Percentiles rank a stretch among this genome's conserved stretches.
Conservation (phyloP, 129 eudicot species). For the Sambucus nigra region DNA sequence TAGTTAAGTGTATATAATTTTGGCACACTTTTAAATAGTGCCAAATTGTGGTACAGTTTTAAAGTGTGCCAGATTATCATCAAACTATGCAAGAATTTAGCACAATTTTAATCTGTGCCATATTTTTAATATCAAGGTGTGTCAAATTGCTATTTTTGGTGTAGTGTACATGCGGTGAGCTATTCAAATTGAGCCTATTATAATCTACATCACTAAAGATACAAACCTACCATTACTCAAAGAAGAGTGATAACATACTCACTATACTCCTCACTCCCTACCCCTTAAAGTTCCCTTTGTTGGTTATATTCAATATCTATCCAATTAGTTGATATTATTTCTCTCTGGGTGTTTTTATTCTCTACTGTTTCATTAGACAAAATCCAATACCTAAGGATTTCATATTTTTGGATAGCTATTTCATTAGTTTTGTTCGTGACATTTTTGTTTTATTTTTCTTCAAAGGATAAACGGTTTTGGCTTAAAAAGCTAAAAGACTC, state of each 20-base stretch:
- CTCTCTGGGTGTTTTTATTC: constrained; percentile 12
- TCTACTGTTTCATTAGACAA: neutral
- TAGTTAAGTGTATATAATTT: no score
- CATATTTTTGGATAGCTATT: constrained; percentile 7
- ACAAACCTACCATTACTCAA: constrained; percentile 27
- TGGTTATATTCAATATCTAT: no score
- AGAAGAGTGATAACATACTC: neutral
- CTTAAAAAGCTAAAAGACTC: constrained; percentile 8
- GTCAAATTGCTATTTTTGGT: no score
- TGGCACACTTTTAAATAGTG: no score
- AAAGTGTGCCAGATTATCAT: no score
- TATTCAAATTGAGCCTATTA: constrained; percentile 10
- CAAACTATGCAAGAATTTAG: no score
- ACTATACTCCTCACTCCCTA: neutral
- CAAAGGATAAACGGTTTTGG: constrained; percentile 33
- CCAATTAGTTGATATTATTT: constrained; percentile 16
- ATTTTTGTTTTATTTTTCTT: constrained; percentile 17
- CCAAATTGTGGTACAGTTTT: no score
- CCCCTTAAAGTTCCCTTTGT: neutral
- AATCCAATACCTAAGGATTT: constrained; percentile 1
- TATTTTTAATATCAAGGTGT: no score
- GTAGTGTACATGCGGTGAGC: neutral
- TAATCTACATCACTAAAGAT: constrained; percentile 30
- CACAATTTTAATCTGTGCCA: no score
- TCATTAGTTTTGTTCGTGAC: constrained; percentile 2